Conservation (phyloP, 208 protist species). For the Wallacemonas sp. region DNA sequence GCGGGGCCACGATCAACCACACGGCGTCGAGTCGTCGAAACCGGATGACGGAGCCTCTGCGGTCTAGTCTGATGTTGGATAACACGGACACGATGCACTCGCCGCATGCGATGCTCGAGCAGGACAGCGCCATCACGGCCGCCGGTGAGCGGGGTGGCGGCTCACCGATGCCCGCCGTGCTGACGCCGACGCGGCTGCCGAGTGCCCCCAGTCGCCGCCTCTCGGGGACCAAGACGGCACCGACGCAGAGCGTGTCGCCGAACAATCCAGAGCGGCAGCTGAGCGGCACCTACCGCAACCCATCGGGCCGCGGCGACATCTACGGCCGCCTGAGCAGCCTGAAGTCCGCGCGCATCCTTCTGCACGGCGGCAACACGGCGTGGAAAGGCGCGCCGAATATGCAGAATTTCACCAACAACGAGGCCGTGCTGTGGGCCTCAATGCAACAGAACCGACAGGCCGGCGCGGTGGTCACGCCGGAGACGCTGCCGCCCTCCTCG, state of each 20-base stretch:
- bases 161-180: constrained; percentile 5
- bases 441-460: constrained; percentile 5
- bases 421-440: constrained; percentile 7
- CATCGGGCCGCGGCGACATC: background rate
- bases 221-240: background rate
- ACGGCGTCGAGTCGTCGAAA: background rate
- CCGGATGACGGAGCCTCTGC: background rate
- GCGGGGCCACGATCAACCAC: background rate
- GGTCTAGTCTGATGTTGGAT: constrained; percentile 7
- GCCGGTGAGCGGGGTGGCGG: background rate
- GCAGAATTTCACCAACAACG: constrained; percentile 14
- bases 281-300: constrained; percentile 2
- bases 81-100: background rate
- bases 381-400: constrained; percentile 8
- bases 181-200: constrained; percentile 8
- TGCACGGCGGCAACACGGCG: background rate
- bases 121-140: background rate
- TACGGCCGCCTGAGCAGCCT: constrained; percentile 16
- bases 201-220: background rate
- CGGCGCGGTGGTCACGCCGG: background rate
- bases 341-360: constrained; percentile 8
- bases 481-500: background rate
- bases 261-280: constrained; percentile 6
- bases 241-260: background rate
- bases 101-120: background rate